phyloP scores from a whole-genome alignment of 805 yeast species.

The Yamadazyma ubonensis region DNA sequence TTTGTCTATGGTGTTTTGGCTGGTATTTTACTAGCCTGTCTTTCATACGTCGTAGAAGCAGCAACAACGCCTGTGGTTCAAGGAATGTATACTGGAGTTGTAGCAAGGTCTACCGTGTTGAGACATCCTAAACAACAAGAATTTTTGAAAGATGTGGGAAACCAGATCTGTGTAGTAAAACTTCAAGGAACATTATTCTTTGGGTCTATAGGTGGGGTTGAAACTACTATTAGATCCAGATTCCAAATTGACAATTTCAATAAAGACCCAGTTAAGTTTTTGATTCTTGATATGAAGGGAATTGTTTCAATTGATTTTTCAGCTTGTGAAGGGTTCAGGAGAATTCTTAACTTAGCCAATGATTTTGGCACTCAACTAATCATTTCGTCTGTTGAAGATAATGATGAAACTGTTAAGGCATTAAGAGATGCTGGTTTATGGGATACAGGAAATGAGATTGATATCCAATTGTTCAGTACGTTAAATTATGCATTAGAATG shows the following conservation, averaged over 20 bases:
- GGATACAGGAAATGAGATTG: slow-evolving; percentile 40
- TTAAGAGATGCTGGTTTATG: slow-evolving; percentile 83
- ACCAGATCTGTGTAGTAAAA: slow-evolving; percentile 85
- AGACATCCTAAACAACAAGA: slow-evolving; percentile 88
- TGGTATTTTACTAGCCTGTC: slow-evolving; percentile 88
- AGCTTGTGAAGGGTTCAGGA: slow-evolving; percentile 92
- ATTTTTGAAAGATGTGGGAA: slow-evolving; percentile 80
- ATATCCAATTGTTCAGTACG: slow-evolving; percentile 66
- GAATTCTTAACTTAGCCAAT: slow-evolving; percentile 75
- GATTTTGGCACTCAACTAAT: slow-evolving; percentile 70
- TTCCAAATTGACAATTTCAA: slow-evolving; percentile 55
- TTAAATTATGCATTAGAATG: slow-evolving; percentile 90
- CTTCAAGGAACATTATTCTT: slow-evolving; percentile 87
- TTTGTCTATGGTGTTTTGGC: slow-evolving; percentile 90
- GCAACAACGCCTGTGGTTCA: slow-evolving; percentile 79
- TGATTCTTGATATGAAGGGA: slow-evolving; percentile 80
- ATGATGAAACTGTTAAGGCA: slow-evolving; percentile 65
- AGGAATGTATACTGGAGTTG: slow-evolving; percentile 81
- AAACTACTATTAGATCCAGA: slow-evolving; percentile 63
- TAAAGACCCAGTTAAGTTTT: slow-evolving; percentile 67
- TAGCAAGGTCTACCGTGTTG: slow-evolving; percentile 88
- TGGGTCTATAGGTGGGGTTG: slow-evolving; percentile 93
- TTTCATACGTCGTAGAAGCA: slow-evolving; percentile 92
- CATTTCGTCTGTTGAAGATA: slow-evolving; percentile 71
- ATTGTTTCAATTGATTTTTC: slow-evolving; percentile 85